Conservation (phyloP, 345 rosid species). For the Zanthoxylum bungeanum region DNA sequence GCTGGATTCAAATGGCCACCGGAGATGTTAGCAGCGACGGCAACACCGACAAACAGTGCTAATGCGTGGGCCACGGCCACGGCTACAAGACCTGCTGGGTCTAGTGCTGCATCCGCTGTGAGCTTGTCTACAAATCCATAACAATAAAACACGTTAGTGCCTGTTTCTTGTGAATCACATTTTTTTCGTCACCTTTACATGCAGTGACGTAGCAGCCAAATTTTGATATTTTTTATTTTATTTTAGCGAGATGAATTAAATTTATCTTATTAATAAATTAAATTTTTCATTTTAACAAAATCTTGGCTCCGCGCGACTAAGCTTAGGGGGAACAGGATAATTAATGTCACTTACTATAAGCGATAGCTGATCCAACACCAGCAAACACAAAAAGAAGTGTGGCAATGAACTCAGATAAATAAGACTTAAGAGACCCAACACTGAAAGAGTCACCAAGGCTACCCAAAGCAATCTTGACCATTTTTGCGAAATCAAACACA, state of each 20-base stretch:
- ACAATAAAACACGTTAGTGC: not conserved
- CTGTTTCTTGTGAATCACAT: too few species aligned
- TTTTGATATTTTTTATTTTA: too few species aligned
- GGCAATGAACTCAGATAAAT: slow-evolving; percentile 83
- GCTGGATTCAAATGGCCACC: slow-evolving; percentile 94
- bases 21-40: slow-evolving; percentile 82
- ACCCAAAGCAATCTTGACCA: slow-evolving; percentile 81
- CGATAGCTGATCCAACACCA: slow-evolving; percentile 88
- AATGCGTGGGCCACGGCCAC: slow-evolving; percentile 81
- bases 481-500: slow-evolving; percentile 14
- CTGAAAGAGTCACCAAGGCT: slow-evolving; percentile 76
- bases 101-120: slow-evolving; percentile 64
- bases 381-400: slow-evolving; percentile 94
- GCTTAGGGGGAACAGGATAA: not conserved
- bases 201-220: too few species aligned
- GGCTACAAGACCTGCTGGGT: slow-evolving; percentile 84
- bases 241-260: too few species aligned
- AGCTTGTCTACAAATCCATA: slow-evolving; percentile 40
- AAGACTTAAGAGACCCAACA: slow-evolving; percentile 56
- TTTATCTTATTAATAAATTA: too few species aligned
- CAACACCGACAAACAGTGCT: slow-evolving; percentile 73
- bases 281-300: too few species aligned
- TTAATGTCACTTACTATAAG: slow-evolving; percentile 36
- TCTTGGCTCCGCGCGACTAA: too few species aligned
- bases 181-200: not conserved